These are phyloP conservation scores for Fragilaria crotonensis DNA, from an alignment of 108 stramenopile genomes.

Conservation along the genomic window DNA sequence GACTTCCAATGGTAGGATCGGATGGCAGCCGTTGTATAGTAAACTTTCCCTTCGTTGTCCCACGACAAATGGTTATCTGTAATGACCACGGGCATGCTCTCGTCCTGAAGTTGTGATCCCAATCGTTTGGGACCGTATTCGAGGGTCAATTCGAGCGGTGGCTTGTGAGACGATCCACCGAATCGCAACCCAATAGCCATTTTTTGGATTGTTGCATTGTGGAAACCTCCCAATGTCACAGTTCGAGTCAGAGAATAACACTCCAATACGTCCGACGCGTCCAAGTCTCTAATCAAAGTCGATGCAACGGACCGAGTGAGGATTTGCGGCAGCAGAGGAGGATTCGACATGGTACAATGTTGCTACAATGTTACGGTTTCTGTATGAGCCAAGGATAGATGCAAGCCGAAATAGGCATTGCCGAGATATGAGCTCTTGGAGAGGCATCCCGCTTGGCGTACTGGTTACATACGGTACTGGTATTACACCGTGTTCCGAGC, in stretches of 20 bases:
- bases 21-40: constrained; percentile 62
- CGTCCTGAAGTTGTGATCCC: constrained; percentile 42
- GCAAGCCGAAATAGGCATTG: too few relatives aligned
- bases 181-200: constrained; percentile 65
- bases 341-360: neutral
- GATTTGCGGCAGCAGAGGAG: constrained; percentile 20
- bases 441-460: too few relatives aligned
- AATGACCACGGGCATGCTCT: constrained; percentile 47
- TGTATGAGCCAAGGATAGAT: too few relatives aligned
- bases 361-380: too few relatives aligned
- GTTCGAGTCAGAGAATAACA: constrained; percentile 60
- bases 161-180: constrained; percentile 28
- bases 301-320: constrained; percentile 31
- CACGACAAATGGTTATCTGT: constrained; percentile 28
- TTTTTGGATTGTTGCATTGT: constrained; percentile 39
- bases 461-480: too few relatives aligned
- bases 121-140: constrained; percentile 78
- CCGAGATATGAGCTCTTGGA: too few relatives aligned
- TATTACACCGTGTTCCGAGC: too few relatives aligned
- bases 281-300: constrained; percentile 51
- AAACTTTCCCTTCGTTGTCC: constrained; percentile 68
- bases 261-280: constrained; percentile 78
- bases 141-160: constrained; percentile 59
- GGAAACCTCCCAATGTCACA: constrained; percentile 23
- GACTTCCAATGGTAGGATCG: constrained; percentile 33